Percentiles rank a stretch among this genome's conserved stretches.
Conservation (phyloP, 176 grass and related monocot species). For the Dactylis glomerata region DNA sequence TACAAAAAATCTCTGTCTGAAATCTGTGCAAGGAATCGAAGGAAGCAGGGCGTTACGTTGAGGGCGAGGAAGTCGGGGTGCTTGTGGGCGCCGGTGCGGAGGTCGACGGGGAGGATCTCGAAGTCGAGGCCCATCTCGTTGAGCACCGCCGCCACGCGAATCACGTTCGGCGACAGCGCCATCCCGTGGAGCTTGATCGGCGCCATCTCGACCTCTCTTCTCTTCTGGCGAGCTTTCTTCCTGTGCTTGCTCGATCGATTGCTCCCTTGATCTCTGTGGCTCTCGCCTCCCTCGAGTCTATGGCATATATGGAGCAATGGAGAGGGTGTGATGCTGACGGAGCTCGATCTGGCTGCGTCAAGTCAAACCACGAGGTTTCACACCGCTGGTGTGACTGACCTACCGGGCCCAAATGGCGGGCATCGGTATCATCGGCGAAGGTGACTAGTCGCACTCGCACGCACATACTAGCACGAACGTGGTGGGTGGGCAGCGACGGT, state of each 20-base stretch:
- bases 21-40: neutral
- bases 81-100: slow-evolving; percentile 70
- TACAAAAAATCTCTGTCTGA: neutral
- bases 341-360: neutral
- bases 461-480: neutral
- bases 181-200: slow-evolving; percentile 65
- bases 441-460: neutral
- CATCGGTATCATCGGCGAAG: neutral
- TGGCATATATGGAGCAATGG: neutral
- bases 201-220: slow-evolving; percentile 25
- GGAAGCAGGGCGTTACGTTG: slow-evolving; percentile 32
- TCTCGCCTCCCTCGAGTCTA: neutral
- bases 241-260: neutral
- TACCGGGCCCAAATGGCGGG: neutral
- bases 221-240: neutral
- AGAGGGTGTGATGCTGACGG: neutral
- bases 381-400: neutral
- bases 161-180: slow-evolving; percentile 51
- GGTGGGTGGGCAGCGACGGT: too few relatives aligned
- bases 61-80: slow-evolving; percentile 74
- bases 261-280: neutral
- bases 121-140: slow-evolving; percentile 79
- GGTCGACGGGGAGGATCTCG: slow-evolving; percentile 73
- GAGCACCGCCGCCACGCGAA: slow-evolving; percentile 48
- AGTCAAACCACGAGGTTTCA: neutral